Base-by-base conservation (phyloP, 768 basidiomycete species). In the Hebeloma cylindrosporum region DNA sequence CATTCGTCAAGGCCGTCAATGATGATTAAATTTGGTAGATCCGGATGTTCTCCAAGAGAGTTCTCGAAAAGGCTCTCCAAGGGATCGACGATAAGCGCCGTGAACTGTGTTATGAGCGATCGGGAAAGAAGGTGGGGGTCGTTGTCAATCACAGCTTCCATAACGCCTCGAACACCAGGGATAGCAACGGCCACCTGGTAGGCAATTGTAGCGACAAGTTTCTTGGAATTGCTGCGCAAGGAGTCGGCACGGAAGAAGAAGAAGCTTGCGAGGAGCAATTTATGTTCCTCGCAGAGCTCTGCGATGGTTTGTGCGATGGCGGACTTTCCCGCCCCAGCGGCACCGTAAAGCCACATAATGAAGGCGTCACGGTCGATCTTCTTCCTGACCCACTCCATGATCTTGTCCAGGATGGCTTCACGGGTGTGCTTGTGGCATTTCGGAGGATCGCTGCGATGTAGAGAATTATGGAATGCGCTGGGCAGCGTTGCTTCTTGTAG, bases 271-370 rank as follows among this genome's bases (percentile, higher is more conserved):
- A 21, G 2, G 6, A 47, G 18, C 3, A 18, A 14, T 2, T 22
- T 25, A n/a, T 20, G 5, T 7, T 18, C 16, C 7, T 7, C 16
- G 16, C 38, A 47, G 1, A 7, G 14, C 7, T 47, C 45, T 4
- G 45, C 38, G 16, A 40, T 32, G n/a, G 22, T 27, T 7, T 40
- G 37, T 5, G 22, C 22, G 7, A 47, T 47, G 14, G 37, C 28
- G 2, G 37, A 40, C 28, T 47, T 47, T 4, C 45, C 45, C 6
- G 29, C 37, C 4, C 45, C 45, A 3, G 45, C 45, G 14, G 45
- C 29, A 2, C 45, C 45, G 11, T 26, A 13, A 4, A 47, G 29
- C 45, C 45, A 47, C 31, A 33, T 31, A 14, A 47, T 31, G 10
- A 9, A 11, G 8, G 27, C 3, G 18, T n/a, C 7, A 22, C 13